Conservation (phyloP, 371 early-diverging fungal species). For the Rhizopus arrhizus region DNA sequence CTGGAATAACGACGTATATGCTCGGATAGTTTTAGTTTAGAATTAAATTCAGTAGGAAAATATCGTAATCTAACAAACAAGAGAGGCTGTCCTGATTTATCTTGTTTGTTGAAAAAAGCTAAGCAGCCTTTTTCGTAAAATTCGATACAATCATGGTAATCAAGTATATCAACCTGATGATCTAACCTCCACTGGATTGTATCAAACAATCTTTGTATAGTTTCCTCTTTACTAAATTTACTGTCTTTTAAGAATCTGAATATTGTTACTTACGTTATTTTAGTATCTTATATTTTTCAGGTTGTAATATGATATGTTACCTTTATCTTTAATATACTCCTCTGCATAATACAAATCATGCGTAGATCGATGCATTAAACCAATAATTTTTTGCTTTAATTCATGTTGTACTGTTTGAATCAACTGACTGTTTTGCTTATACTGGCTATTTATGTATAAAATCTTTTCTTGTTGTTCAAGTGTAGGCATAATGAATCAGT, state of each 20-base stretch:
- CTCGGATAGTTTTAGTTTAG: slow-evolving; percentile 21
- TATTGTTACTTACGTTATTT: too few species aligned
- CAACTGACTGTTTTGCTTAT: slow-evolving; percentile 22
- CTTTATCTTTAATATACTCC: slow-evolving; percentile 24
- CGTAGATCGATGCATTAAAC: slow-evolving; percentile 7
- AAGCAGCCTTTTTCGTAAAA: slow-evolving; percentile 30
- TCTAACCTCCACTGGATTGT: slow-evolving; percentile 43
- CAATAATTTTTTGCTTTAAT: slow-evolving; percentile 12
- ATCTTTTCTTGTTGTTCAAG: slow-evolving; percentile 26
- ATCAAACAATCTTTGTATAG: slow-evolving; percentile 25
- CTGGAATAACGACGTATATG: slow-evolving; percentile 41
- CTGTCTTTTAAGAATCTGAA: slow-evolving; percentile 1
- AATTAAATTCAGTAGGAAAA: slow-evolving; percentile 30
- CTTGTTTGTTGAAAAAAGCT: slow-evolving; percentile 40
- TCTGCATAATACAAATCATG: slow-evolving; percentile 23
- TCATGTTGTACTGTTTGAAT: slow-evolving; percentile 14
- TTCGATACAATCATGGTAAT: slow-evolving; percentile 22
- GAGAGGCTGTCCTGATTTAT: slow-evolving; percentile 36
- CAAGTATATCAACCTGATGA: slow-evolving; percentile 22
- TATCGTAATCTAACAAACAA: slow-evolving; percentile 34
- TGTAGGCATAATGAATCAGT: neutral
- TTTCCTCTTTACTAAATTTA: slow-evolving; percentile 12
- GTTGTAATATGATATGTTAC: neutral
- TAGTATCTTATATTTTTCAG: neutral
- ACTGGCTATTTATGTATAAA: slow-evolving; percentile 28